These are phyloP conservation scores for Boletus sp. DNA, from an alignment of 768 basidiomycete genomes.

Conservation along the genomic window DNA sequence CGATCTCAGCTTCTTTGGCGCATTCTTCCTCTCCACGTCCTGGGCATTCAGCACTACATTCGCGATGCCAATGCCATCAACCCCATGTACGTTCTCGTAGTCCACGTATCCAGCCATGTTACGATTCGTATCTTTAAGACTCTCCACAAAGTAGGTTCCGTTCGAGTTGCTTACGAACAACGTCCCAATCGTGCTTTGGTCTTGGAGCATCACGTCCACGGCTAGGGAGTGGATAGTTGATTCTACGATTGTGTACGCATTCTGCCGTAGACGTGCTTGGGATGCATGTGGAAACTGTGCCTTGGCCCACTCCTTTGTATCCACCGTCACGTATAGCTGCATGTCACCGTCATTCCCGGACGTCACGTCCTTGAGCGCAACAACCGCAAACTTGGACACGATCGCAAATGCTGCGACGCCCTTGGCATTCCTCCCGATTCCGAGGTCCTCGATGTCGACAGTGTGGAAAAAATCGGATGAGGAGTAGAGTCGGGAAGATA, in stretches of 20 bases:
- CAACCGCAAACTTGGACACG: constrained; percentile 89
- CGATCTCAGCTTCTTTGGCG: constrained; percentile 73
- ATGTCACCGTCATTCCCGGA: constrained; percentile 62
- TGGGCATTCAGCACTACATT: constrained; percentile 83
- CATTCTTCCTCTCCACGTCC: constrained; percentile 72
- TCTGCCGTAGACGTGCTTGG: constrained; percentile 75
- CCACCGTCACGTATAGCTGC: constrained; percentile 82
- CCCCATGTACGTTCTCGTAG: constrained; percentile 82
- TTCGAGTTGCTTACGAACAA: constrained; percentile 95
- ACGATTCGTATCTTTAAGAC: constrained; percentile 88
- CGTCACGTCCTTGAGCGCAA: constrained; percentile 74
- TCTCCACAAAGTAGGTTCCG: constrained; percentile 92
- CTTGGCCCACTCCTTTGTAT: constrained; percentile 81
- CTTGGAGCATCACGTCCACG: constrained; percentile 86
- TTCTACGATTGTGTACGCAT: constrained; percentile 95
- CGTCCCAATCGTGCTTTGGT: constrained; percentile 70
- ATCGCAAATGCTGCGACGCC: constrained; percentile 94
- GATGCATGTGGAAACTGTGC: constrained; percentile 92
- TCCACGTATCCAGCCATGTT: constrained; percentile 89
- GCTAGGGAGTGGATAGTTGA: constrained; percentile 90
- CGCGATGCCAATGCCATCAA: constrained; percentile 89
- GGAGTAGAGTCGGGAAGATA: constrained; percentile 72
- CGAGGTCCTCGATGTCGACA: constrained; percentile 75
- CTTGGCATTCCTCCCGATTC: constrained; percentile 78
- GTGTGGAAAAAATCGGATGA: constrained; percentile 80